Evolutionary conservation across 257 asterid genomes (phyloP), one percentile per base, ranked within the genome.

Genomic region (Paraleonurus japonicus): DNA sequence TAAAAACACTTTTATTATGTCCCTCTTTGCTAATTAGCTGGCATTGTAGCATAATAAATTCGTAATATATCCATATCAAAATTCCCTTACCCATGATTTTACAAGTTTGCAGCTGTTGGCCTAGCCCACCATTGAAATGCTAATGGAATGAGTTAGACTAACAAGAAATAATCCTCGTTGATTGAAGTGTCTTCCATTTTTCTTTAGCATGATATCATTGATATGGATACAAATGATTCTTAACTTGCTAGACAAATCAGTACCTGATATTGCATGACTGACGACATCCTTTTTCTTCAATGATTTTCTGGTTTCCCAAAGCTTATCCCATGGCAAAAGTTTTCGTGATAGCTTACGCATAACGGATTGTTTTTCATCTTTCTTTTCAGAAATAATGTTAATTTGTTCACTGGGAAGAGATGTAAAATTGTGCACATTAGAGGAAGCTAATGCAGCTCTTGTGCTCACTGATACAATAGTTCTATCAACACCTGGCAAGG

Each of bases 281-380:
- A 37, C 37, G 13, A 3, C 4, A 8, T 53, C 69, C 65, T 17
- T 61, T 77, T 48, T 73, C 74, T 70, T 73, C 32, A 71, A 80
- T 74, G 67, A 10, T 64, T 74, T 83, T 58, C 45, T 67, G 3
- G 54, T 73, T 61, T 55, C 78, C 62, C 78, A 30, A 59, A 33
- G 66, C 43, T 63, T 37, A 58, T 81, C 74, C 78, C 76, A 28
- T 30, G 82, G 75, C 80, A 73, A 79, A 68, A 80, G 66, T 73
- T 74, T 80, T 41, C 53, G 81, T 35, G 79, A 77, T 67, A 80
- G 6, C 78, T 28, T 75, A 45, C 1, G 77, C 73, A 71, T 63
- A 60, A 53, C 8, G 37, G 64, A 64, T 71, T 74, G 77, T 22
- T 53, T 69, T 47, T 71, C 70, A 62, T 68, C 77, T 53, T 69